Conservation (phyloP, 2,329 filamentous ascomycete genomes). For the Penicillium sp. region DNA sequence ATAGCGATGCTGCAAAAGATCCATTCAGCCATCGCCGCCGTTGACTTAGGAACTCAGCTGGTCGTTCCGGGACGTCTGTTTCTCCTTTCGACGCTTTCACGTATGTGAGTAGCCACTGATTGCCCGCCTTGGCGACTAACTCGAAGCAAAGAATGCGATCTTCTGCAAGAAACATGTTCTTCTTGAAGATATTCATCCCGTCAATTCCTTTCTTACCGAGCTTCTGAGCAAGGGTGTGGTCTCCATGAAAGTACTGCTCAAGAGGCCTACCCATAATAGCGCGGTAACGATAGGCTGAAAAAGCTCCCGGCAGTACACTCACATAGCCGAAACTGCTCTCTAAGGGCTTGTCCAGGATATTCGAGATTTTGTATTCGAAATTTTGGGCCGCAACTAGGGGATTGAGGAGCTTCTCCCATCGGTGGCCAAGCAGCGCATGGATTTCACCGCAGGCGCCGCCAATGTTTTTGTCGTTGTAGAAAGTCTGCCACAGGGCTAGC, state of each 20-base stretch:
- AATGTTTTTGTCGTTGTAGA: constrained; percentile 97
- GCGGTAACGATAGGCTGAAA: constrained; percentile 93
- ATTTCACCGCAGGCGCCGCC: constrained; percentile 97
- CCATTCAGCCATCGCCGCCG: constrained; percentile 97
- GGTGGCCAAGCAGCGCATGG: constrained; percentile 86
- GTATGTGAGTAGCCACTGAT: constrained; percentile 96
- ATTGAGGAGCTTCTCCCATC: constrained; percentile 85
- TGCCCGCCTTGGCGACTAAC: constrained; percentile 91
- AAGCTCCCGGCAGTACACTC: constrained; percentile 90
- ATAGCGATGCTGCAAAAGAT: constrained; percentile 92
- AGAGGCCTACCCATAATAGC: constrained; percentile 93
- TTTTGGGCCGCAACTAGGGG: constrained; percentile 91
- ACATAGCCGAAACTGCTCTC: constrained; percentile 96
- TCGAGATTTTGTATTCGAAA: constrained; percentile 99
- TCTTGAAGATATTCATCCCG: constrained; percentile 99
- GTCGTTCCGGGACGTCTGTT: constrained; percentile 93
- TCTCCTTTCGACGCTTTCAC: constrained; percentile 98
- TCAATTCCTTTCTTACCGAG: constrained; percentile 97
- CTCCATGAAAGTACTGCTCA: constrained; percentile 97
- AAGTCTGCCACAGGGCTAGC: constrained; percentile 88
- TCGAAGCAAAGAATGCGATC: constrained; percentile 99
- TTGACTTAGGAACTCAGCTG: constrained; percentile 91
- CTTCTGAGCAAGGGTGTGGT: constrained; percentile 88
- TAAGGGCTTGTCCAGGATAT: constrained; percentile 93
- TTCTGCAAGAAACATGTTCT: constrained; percentile 99